These are phyloP conservation scores for Postia placenta DNA, from an alignment of 768 basidiomycete genomes.

Conservation along the genomic window DNA sequence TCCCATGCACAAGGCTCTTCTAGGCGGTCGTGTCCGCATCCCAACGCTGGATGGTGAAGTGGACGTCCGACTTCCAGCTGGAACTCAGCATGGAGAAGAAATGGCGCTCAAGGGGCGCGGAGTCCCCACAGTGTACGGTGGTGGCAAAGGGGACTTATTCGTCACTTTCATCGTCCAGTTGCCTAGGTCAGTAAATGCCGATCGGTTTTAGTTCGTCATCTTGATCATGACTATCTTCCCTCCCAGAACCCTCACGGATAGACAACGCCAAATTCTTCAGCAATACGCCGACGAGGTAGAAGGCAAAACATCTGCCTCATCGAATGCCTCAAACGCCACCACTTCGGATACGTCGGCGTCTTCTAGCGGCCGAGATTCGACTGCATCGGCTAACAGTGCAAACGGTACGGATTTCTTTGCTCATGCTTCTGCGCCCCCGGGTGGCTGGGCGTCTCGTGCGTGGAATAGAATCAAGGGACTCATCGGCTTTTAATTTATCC, in stretches of 20 bases:
- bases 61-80: conserved; percentile 85
- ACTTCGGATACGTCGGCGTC: conserved; percentile 18
- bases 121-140: conserved; percentile 53
- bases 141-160: conserved; percentile 77
- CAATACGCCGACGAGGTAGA: conserved; percentile 93
- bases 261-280: conserved; percentile 84
- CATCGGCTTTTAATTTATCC: conserved; percentile 62
- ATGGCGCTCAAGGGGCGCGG: conserved; percentile 91
- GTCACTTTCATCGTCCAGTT: conserved; percentile 84
- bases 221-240: background rate
- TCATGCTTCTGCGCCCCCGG: conserved; percentile 47
- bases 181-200: conserved; percentile 57
- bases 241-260: conserved; percentile 69
- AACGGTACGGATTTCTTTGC: conserved; percentile 77
- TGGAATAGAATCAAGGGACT: conserved; percentile 65
- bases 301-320: conserved; percentile 37
- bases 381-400: conserved; percentile 30
- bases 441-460: conserved; percentile 65
- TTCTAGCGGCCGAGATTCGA: conserved; percentile 16
- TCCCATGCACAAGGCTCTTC: conserved; percentile 83
- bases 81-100: conserved; percentile 96
- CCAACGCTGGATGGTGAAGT: conserved; percentile 95
- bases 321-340: conserved; percentile 13
- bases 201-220: conserved; percentile 1
- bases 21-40: conserved; percentile 90